Base-by-base conservation (phyloP, 2,329 filamentous ascomycete genomes). In the Teratosphaeria epicoccoides region DNA sequence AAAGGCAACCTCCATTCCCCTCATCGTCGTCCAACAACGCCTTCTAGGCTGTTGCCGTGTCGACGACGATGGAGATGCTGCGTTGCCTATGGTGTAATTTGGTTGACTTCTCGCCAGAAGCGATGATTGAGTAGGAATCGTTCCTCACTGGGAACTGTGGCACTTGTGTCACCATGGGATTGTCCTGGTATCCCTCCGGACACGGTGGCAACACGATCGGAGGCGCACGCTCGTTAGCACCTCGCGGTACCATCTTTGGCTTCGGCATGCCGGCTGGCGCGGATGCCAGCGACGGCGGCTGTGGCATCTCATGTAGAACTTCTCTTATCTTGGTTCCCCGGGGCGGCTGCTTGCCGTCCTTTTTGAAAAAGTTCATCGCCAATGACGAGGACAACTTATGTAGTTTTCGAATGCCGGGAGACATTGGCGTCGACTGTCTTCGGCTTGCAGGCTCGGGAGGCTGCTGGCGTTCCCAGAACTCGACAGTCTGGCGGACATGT, bases 141-240 rank as follows among this genome's bases (percentile, higher is more conserved):
- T 49, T 51, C 17, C 52, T 40, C 6, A 11, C 14, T 29, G 52
- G 25, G 20, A 33, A 14, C 5, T n/a, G 11, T 20, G 24, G 29
- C 28, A 44, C 17, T 7, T 17, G 12, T 9, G 20, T 46, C 2
- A 29, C 22, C 11, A 43, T 47, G 43, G 43, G 24, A 5, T 46
- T 28, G 37, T 51, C 46, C 3, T 51, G 40, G 49, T 54, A 55
- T 28, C 57, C 55, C 46, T 59, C 55, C 10, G 64, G 65, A 51
- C 61, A 67, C 3, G 63, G 57, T 23, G 66, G 66, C 4, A 67
- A 54, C 6, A 57, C 52, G 26, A 67, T 52, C 3, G 59, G 49
- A 6, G 64, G 61, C 4, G 58, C 65, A 17, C 65, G 64, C 55
- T 68, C 64, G 49, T 60, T 63, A 2, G 62, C 65, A 24, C 59